These are phyloP conservation scores for Spatholobus suberectus DNA, from an alignment of 306 rosid species.

Conservation along the genomic window DNA sequence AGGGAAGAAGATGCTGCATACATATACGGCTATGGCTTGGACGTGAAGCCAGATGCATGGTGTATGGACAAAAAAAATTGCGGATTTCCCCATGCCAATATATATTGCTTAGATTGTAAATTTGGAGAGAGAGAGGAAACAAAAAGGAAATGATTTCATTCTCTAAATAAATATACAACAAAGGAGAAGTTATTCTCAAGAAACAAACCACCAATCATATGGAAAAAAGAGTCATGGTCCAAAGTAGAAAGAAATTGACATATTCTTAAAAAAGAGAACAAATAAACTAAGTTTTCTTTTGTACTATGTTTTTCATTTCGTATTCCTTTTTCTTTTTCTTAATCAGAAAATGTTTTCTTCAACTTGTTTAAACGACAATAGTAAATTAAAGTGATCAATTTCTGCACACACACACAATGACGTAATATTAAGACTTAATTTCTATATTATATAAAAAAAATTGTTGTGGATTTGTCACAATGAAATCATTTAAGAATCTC, in stretches of 20 bases:
- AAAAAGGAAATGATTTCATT: background rate
- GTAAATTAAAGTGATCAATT: background rate
- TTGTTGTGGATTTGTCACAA: background rate
- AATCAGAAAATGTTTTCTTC: background rate
- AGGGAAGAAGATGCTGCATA: background rate
- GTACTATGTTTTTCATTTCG: background rate
- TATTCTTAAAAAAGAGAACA: background rate
- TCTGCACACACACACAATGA: background rate
- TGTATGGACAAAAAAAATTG: constrained; percentile 26
- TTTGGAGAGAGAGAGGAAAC: background rate
- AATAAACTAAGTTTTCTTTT: background rate
- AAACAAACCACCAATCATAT: constrained; percentile 3
- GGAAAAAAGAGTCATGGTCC: background rate
- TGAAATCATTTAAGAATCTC: background rate
- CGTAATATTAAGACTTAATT: background rate
- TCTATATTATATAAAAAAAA: background rate
- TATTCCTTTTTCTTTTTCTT: background rate
- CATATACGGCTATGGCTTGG: constrained; percentile 25
- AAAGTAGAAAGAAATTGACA: background rate
- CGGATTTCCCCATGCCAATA: background rate
- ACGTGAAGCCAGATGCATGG: constrained; percentile 17
- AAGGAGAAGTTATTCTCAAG: constrained; percentile 32
- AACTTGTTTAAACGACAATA: background rate
- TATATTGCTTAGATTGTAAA: constrained; percentile 29
- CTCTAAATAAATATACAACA: background rate